Conservation (phyloP, 2,329 filamentous ascomycete species). For the Exophiala phaeomuriformis region DNA sequence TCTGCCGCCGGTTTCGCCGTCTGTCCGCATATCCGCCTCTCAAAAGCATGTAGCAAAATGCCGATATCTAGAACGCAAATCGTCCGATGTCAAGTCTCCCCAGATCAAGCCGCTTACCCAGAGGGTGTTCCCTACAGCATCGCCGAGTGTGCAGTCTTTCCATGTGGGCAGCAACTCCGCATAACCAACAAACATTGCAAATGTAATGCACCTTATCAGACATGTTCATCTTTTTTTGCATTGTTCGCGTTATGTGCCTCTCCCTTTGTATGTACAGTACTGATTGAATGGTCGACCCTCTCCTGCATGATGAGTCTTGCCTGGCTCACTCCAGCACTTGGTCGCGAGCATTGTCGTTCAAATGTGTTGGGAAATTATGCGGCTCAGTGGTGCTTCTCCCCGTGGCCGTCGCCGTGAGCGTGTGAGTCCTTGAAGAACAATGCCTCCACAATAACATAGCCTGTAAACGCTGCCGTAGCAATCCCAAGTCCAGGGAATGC, state of each 20-base stretch:
- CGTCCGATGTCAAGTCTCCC: background rate
- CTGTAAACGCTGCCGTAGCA: conserved; percentile 81
- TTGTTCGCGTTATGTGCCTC: background rate
- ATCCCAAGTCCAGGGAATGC: conserved; percentile 87
- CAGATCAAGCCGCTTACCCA: too few relatives aligned
- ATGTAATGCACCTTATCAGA: background rate
- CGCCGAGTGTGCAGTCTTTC: conserved; percentile 3
- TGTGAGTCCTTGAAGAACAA: conserved; percentile 69
- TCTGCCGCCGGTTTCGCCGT: background rate
- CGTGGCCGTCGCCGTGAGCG: conserved; percentile 53
- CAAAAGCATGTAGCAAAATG: background rate
- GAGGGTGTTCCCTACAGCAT: background rate
- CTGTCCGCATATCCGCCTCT: background rate
- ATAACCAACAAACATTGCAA: background rate
- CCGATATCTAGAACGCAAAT: background rate
- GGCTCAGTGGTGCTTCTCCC: conserved; percentile 28
- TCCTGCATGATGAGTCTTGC: conserved; percentile 5
- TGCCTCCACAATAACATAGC: conserved; percentile 84
- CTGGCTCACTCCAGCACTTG: conserved; percentile 25
- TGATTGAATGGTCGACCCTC: conserved; percentile 4
- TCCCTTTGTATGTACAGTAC: background rate
- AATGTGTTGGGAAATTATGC: background rate
- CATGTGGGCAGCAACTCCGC: background rate
- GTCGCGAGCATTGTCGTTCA: conserved; percentile 14
- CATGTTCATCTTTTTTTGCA: background rate